Evolutionary conservation across 2,329 filamentous ascomycete genomes (phyloP), one percentile per base, ranked within the genome.

Genomic region (Acephala macrosclerotiorum): DNA sequence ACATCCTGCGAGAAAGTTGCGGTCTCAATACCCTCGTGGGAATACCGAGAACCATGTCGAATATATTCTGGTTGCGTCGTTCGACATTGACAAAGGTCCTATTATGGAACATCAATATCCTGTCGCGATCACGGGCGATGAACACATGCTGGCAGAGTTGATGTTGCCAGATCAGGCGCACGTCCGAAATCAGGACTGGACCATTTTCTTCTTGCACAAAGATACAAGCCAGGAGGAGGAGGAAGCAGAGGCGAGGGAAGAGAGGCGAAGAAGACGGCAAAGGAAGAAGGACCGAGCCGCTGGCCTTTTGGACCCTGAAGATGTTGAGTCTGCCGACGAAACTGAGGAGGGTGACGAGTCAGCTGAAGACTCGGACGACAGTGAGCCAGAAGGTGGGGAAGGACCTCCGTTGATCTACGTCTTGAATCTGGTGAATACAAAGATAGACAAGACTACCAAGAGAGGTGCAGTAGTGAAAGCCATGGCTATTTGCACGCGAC

Each of bases 91-190:
- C 78, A 89, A 93, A 61, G 96, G 96, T 2, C 95, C 95, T 56
- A 89, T 97, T 73, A 98, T 99, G 96, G 96, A 99, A 77, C 94
- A 99, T 77, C 96, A 99, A 77, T 99, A 95, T 76, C 96, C 96
- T 0, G 90, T 93, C 49, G 90, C 95, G 59, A 98, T 99, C 68
- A 97, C 94, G 59, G 95, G 96, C 36, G 95, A 99, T 77, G 96
- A 99, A 81, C 91, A 97, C 75, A 98, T 98, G 94, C 81, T 99
- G 75, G 96, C 96, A 7, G 96, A 99, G 82, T 87, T 99, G 75
- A 99, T 99, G 96, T 82, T 99, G 77, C 96, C 96, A 0, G 96
- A 99, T 79, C 95, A 98, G 79, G 94, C 95, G 25, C 96, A 99
- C 80, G 89, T 96, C 67, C 88, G 96, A 45, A 95, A 92, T 75